These are phyloP conservation scores for Penicillium sp. DNA, from an alignment of 2,329 filamentous ascomycete genomes.

Conservation along the genomic window DNA sequence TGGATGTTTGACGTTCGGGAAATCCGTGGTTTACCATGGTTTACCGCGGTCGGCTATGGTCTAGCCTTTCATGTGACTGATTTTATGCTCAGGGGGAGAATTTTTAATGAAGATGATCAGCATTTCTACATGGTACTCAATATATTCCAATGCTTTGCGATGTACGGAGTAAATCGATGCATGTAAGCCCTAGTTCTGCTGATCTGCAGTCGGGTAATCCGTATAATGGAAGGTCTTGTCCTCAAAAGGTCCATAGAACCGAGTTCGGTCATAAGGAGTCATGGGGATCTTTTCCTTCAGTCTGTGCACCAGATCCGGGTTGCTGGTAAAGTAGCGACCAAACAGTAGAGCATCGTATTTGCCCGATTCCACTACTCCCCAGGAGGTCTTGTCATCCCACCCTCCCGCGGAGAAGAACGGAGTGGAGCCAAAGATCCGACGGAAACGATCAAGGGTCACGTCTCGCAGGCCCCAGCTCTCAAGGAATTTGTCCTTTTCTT, in stretches of 20 bases:
- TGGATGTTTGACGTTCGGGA: neutral
- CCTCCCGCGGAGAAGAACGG: constrained; percentile 59
- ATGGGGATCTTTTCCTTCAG: constrained; percentile 44
- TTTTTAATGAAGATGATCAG: neutral
- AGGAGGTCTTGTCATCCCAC: constrained; percentile 53
- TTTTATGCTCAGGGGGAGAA: neutral
- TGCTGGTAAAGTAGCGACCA: constrained; percentile 51
- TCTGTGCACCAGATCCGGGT: constrained; percentile 50
- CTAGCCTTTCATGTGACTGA: neutral
- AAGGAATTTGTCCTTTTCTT: constrained; percentile 53
- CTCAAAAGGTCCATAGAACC: constrained; percentile 47
- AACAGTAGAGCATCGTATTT: constrained; percentile 51
- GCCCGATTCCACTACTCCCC: constrained; percentile 50
- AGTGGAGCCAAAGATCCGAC: constrained; percentile 52
- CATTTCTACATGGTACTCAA: neutral
- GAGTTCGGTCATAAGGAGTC: constrained; percentile 44
- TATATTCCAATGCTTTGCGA: neutral
- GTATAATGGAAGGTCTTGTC: constrained; percentile 33
- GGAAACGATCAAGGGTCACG: constrained; percentile 50
- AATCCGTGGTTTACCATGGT: neutral
- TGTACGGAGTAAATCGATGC: neutral
- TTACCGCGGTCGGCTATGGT: neutral
- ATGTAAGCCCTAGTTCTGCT: neutral
- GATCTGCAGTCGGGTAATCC: constrained; percentile 27
- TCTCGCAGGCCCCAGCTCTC: constrained; percentile 48